Conservation (phyloP, 768 basidiomycete genomes). For the Suillus tomentosus region DNA sequence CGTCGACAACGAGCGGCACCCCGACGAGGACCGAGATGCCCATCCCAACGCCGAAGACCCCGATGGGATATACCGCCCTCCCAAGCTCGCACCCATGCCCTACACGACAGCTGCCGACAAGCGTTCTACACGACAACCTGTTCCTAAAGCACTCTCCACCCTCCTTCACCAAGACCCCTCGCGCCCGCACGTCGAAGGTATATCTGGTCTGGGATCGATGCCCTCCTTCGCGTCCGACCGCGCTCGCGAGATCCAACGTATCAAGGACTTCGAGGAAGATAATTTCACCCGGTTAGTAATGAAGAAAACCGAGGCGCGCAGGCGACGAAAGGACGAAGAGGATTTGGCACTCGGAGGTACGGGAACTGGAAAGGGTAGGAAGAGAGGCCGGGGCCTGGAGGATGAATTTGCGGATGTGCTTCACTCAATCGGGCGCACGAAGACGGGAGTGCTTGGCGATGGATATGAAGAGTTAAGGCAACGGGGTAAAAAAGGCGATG, state of each 20-base stretch:
- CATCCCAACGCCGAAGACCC: conserved; percentile 20
- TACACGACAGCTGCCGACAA: conserved; percentile 65
- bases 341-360: conserved; percentile 85
- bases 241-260: conserved; percentile 74
- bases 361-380: conserved; percentile 52
- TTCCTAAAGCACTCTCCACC: conserved; percentile 65
- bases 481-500: conserved; percentile 62
- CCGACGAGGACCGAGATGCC: conserved; percentile 30
- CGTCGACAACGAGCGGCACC: conserved; percentile 42
- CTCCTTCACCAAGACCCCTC: conserved; percentile 53
- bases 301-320: conserved; percentile 82
- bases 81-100: conserved; percentile 86
- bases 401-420: conserved; percentile 87
- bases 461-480: conserved; percentile 83
- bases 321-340: conserved; percentile 78
- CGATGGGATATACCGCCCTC: conserved; percentile 77
- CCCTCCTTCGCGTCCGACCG: conserved; percentile 60
- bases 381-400: conserved; percentile 69
- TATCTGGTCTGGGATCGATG: conserved; percentile 68
- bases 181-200: conserved; percentile 69
- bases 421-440: conserved; percentile 53
- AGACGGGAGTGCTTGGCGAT: conserved; percentile 50
- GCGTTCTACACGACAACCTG: conserved; percentile 47
- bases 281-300: conserved; percentile 90
- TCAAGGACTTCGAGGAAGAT: conserved; percentile 91